These are phyloP conservation scores for Lipomyces kockii DNA, from an alignment of 805 yeast genomes.

Conservation along the genomic window DNA sequence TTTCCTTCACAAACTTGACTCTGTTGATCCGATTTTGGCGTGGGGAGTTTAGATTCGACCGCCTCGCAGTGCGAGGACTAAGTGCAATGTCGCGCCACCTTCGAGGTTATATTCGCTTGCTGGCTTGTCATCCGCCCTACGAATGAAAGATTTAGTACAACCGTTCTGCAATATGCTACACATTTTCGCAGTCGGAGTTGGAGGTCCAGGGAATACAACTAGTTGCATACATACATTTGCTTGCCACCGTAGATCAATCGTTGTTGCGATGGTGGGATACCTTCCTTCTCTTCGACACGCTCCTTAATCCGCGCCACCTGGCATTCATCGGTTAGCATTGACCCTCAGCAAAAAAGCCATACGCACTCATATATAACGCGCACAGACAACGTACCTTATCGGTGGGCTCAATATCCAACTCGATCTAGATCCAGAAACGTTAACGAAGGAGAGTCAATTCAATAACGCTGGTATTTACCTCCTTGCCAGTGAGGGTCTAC, in stretches of 20 bases:
- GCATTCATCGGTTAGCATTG: not conserved
- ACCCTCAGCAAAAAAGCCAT: slow-evolving; percentile 14
- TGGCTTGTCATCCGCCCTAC: slow-evolving; percentile 73
- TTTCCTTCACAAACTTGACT: not conserved
- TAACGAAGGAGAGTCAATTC: not conserved
- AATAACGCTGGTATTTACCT: slow-evolving; percentile 49
- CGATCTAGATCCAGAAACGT: slow-evolving; percentile 50
- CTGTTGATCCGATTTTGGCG: not conserved
- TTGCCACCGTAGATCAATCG: slow-evolving; percentile 87
- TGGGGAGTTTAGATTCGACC: slow-evolving; percentile 50
- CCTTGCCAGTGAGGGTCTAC: slow-evolving; percentile 78
- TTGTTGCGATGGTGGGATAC: slow-evolving; percentile 96
- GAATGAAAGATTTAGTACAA: not conserved
- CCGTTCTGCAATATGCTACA: not conserved
- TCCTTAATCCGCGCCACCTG: slow-evolving; percentile 77
- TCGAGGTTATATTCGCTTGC: slow-evolving; percentile 73
- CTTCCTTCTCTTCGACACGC: slow-evolving; percentile 92
- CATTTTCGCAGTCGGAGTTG: not conserved
- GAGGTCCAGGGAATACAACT: not conserved
- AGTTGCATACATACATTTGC: slow-evolving; percentile 64
- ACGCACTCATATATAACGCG: not conserved
- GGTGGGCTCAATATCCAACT: slow-evolving; percentile 71
- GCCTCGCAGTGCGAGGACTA: slow-evolving; percentile 91
- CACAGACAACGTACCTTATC: slow-evolving; percentile 55
- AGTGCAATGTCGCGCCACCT: slow-evolving; percentile 86